A percentile compares a stretch with the other conserved stretches of the same genome.
Conservation (phyloP, 1,284 basidiomycete species). For the Ustilago xerochloae region DNA sequence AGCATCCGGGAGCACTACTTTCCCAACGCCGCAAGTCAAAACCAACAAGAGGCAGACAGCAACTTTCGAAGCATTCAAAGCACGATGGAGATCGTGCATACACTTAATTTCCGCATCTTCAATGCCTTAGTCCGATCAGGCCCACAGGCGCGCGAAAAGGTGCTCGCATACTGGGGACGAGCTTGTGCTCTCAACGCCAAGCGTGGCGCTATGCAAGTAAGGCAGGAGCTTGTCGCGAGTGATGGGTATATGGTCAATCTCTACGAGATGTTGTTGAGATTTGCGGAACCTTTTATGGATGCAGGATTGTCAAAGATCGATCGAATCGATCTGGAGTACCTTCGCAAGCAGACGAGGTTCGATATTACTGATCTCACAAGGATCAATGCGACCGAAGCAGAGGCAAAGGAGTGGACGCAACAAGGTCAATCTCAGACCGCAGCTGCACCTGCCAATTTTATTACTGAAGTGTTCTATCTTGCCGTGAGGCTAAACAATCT, state of each 20-base stretch:
- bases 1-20: conserved; percentile 57
- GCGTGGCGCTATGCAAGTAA: conserved; percentile 88
- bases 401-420: conserved; percentile 60
- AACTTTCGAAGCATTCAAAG: conserved; percentile 53
- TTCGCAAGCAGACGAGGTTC: conserved; percentile 60
- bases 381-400: conserved; percentile 64
- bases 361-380: conserved; percentile 59
- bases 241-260: conserved; percentile 95
- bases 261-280: conserved; percentile 82
- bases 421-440: conserved; percentile 16
- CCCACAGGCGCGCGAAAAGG: conserved; percentile 81
- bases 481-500: conserved; percentile 55
- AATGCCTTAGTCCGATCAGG: conserved; percentile 87
- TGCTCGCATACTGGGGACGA: conserved; percentile 84
- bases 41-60: conserved; percentile 54
- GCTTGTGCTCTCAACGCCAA: conserved; percentile 82
- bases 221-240: conserved; percentile 83
- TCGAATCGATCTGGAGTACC: conserved; percentile 85
- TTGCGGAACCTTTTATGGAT: conserved; percentile 98
- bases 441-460: conserved; percentile 77
- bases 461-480: conserved; percentile 93
- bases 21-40: conserved; percentile 45
- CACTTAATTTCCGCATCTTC: conserved; percentile 86
- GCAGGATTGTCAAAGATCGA: conserved; percentile 85
- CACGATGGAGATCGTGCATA: conserved; percentile 71